Evolutionary conservation across 176 grass and related monocot genomes (phyloP), one percentile per base, ranked within the genome.

Genomic region (Neostapfia colusana): DNA sequence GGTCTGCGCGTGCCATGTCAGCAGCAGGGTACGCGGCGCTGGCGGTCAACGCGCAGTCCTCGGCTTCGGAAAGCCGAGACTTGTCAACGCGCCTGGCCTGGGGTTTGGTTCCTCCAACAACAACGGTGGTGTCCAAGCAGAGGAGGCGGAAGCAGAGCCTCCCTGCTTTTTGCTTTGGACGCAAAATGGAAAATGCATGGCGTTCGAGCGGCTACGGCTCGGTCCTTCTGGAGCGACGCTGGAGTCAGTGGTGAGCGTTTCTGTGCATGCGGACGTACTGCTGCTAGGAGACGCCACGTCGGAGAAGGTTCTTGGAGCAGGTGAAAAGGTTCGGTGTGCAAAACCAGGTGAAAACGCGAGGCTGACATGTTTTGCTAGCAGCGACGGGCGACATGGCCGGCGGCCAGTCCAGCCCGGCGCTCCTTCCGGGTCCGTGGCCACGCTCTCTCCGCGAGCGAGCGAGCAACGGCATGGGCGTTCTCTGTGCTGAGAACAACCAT

Each of bases 11-110:
- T n/a, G 58, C 23, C 7, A 21, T 10, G 51, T 54, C 51, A 54
- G 51, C 53, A 10, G 20, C 17, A 18, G n/a, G n/a, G 53, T 56
- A 56, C 73, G 27, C 58, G 0, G 36, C 14, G 53, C 6, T 53
- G 48, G 50, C 70, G 42, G 73, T 65, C 59, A 77, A 65, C 74
- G 46, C 74, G 74, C 27, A 14, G 51, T 73, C 70, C 5, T 9
- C 72, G 56, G 27, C 35, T 34, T 10, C 24, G 73, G 40, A 34
- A 76, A 46, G 16, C 2, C 41, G 0, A 5, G 39, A 63, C 39
- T 58, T 13, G 55, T 58, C 55, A 57, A 57, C 54, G 54, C 21
- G 21, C 21, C 21, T 23, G 20, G 21, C 21, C 21, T 23, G 20
- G 54, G n/a, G 8, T 23, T 25, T 7, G 7, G 7, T 7, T 28